These are phyloP conservation scores for Herpotrichia juniperi DNA, from an alignment of 2,329 filamentous ascomycete genomes.

Conservation along the genomic window DNA sequence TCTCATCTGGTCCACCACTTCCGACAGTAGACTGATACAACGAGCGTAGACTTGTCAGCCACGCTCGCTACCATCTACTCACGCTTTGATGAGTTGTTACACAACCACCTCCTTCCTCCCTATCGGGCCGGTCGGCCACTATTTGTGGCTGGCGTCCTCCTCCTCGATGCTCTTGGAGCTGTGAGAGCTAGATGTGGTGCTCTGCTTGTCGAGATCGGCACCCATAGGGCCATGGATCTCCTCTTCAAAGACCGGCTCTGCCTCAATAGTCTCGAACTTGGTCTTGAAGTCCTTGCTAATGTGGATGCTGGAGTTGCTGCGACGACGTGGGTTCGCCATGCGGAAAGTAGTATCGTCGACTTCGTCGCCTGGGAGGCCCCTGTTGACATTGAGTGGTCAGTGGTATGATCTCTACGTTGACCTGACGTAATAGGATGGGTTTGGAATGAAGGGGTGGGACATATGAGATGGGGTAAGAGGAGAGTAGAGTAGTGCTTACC, in stretches of 20 bases:
- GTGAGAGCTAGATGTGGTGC: constrained; percentile 50
- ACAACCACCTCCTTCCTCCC: constrained; percentile 6
- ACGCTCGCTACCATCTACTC: constrained; percentile 20
- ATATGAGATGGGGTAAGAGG: constrained; percentile 5
- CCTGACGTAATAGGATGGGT: constrained; percentile 16
- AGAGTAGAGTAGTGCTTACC: constrained; percentile 63
- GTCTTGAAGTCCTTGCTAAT: constrained; percentile 84
- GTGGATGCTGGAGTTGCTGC: constrained; percentile 85
- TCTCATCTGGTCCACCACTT: constrained; percentile 14
- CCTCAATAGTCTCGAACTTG: constrained; percentile 92
- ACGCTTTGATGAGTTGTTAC: constrained; percentile 17
- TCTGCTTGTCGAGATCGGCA: constrained; percentile 63
- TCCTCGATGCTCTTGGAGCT: constrained; percentile 67
- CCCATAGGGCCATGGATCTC: constrained; percentile 71
- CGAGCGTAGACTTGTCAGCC: constrained; percentile 28
- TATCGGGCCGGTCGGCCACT: too few relatives aligned
- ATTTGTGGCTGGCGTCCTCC: constrained; percentile 56
- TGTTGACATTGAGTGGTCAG: constrained; percentile 48
- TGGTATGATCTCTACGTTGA: not conserved
- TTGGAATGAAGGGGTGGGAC: not conserved
- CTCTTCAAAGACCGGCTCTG: constrained; percentile 92
- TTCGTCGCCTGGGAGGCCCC: constrained; percentile 85
- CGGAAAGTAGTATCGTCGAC: constrained; percentile 83
- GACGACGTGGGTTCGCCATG: constrained; percentile 84
- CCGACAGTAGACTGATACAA: constrained; percentile 15